These are phyloP conservation scores for Catharanthus roseus DNA, from an alignment of 257 asterid species.

Conservation along the genomic window DNA sequence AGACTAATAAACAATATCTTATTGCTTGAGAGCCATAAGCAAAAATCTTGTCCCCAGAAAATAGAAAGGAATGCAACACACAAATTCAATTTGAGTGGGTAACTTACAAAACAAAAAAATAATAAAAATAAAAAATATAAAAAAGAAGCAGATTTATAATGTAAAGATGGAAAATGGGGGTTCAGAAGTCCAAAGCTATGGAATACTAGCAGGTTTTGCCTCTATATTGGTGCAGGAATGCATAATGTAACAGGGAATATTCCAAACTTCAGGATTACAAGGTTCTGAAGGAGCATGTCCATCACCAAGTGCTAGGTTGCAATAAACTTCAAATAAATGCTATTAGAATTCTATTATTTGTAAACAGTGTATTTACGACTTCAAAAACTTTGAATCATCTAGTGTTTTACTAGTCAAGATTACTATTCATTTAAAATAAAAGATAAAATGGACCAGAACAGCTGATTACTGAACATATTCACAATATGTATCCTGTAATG, in stretches of 20 bases:
- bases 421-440: no score
- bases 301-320: neutral
- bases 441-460: neutral
- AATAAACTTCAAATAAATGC: neutral
- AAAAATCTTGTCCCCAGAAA: neutral
- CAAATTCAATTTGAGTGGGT: no score
- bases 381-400: neutral
- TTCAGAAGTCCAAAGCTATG: neutral
- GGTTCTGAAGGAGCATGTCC: neutral
- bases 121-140: no score
- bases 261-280: neutral
- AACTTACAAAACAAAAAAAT: neutral
- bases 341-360: neutral
- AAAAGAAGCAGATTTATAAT: neutral
- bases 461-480: neutral
- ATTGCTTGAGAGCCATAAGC: neutral
- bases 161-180: neutral
- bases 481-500: neutral
- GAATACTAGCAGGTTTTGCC: neutral
- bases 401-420: neutral
- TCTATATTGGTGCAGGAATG: neutral
- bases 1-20: no score
- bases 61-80: neutral
- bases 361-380: neutral
- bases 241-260: neutral